A percentile compares a stretch with the other conserved stretches of the same genome.
Evolutionary conservation across 2,329 filamentous ascomycete species (phyloP).

Genomic region (Cryphonectria japonica): DNA sequence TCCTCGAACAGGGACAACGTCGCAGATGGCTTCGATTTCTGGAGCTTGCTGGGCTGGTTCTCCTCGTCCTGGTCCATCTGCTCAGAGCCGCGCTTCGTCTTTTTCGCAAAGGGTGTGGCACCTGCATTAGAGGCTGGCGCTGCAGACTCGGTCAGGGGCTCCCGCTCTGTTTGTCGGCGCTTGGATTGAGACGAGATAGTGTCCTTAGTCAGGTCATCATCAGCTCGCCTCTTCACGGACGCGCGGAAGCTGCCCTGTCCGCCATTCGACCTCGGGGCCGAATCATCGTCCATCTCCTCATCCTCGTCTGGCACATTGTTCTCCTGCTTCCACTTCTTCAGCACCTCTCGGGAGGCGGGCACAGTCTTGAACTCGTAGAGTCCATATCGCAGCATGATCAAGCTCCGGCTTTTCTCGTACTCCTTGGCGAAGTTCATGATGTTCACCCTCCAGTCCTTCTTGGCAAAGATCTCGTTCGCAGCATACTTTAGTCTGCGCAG

Average conservation of each 20-base stretch:
- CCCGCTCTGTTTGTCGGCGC: constrained; percentile 50
- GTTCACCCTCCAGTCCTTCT: constrained; percentile 67
- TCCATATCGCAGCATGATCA: constrained; percentile 64
- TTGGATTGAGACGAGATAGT: constrained; percentile 50
- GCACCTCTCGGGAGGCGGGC: constrained; percentile 60
- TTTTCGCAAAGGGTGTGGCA: constrained; percentile 43
- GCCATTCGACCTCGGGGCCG: constrained; percentile 37
- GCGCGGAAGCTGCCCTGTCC: constrained; percentile 38
- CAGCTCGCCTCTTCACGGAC: constrained; percentile 59
- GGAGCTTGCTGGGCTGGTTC: constrained; percentile 54
- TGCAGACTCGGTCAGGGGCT: constrained; percentile 43
- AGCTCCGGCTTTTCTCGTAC: constrained; percentile 65
- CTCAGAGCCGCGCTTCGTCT: constrained; percentile 58
- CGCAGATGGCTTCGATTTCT: constrained; percentile 55
- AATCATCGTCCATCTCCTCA: constrained; percentile 41
- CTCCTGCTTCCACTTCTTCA: constrained; percentile 62
- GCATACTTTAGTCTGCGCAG: constrained; percentile 64
- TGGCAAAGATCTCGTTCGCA: constrained; percentile 62
- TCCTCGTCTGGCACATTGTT: constrained; percentile 58
- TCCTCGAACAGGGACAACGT: constrained; percentile 62
- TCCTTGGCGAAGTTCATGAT: constrained; percentile 66
- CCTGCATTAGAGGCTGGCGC: constrained; percentile 33
- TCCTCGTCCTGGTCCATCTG: constrained; percentile 49
- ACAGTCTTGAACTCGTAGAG: constrained; percentile 67
- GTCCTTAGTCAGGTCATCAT: constrained; percentile 51